Evolutionary conservation across 768 basidiomycete species (phyloP).

Genomic region (Calvatia gigantea): DNA sequence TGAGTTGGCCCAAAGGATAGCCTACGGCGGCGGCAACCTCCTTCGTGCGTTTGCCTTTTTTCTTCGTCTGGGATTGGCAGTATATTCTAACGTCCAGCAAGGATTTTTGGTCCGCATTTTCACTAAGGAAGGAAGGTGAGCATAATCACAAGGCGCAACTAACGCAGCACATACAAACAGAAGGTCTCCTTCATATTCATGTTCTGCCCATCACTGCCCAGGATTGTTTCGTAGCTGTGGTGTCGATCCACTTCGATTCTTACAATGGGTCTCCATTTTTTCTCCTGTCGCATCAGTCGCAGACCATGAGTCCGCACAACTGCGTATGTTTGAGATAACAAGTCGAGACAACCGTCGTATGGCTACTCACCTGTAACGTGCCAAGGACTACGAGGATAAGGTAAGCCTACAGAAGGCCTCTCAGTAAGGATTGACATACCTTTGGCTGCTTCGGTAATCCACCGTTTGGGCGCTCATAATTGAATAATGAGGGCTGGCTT

Average conservation of each 20-base stretch:
- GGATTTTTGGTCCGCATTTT: slow-evolving; percentile 34
- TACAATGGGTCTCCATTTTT: slow-evolving; percentile 66
- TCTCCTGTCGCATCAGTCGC: slow-evolving; percentile 52
- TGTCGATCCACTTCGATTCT: slow-evolving; percentile 52
- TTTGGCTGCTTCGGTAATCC: too few species aligned
- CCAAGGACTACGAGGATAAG: slow-evolving; percentile 24
- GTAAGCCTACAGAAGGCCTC: not conserved
- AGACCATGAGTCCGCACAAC: slow-evolving; percentile 42
- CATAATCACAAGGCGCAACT: not conserved
- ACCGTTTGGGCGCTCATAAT: not conserved
- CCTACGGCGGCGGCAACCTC: slow-evolving; percentile 47
- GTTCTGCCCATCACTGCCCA: slow-evolving; percentile 70
- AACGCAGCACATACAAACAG: slow-evolving; percentile 48
- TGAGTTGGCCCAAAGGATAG: slow-evolving; percentile 50
- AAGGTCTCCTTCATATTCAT: slow-evolving; percentile 57
- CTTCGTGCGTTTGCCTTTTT: slow-evolving; percentile 52
- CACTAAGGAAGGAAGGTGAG: slow-evolving; percentile 26
- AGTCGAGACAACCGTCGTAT: not conserved
- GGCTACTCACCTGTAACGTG: slow-evolving; percentile 25
- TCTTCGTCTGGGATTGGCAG: slow-evolving; percentile 57
- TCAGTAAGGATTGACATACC: not conserved
- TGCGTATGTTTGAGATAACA: slow-evolving; percentile 12
- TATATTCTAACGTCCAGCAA: slow-evolving; percentile 53
- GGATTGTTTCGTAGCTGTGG: slow-evolving; percentile 47
- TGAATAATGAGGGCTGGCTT: not conserved